Evolutionary conservation across 768 basidiomycete genomes (phyloP), one percentile per base, ranked within the genome.

Genomic region (Trametes villosa): DNA sequence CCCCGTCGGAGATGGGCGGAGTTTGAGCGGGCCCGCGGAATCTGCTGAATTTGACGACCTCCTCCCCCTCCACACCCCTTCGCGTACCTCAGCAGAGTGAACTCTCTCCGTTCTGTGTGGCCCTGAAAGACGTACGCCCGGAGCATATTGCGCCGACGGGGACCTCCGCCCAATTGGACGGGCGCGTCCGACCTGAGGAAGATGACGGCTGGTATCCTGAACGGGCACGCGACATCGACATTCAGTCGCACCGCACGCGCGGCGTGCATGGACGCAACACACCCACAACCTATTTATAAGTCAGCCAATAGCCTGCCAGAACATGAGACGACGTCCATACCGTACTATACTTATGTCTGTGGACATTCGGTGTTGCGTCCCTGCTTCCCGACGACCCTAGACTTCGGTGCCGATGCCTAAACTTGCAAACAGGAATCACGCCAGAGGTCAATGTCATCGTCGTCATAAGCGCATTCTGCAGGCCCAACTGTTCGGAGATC

Each of bases 11-110:
- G 50, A 51, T 51, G n/a, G 24, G 33, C 50, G 50, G 50, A 36
- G 34, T 51, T 51, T 51, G 50, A 51, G 50, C 50, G 50, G 50
- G 33, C 22, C 50, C 34, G 33, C 50, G 50, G 50, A 51, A 20
- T 51, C 48, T 50, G 13, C 33, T 34, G 7, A 7, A 7, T 34
- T 34, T 4, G 36, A 38, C 36, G 36, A 38, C 36, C 13, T 17
- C 7, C 13, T 15, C 15, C 36, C 4, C 36, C 36, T 6, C 13
- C 36, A 9, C 13, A 18, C 13, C 7, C 36, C 4, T 38, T 7
- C n/a, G n/a, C n/a, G 36, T 34, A 38, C 36, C 13, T 38, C 36
- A 38, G 15, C 13, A 7, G 36, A 38, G 18, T 17, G 36, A 17
- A 38, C 36, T 15, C 4, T 6, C 5, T 38, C 36, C 36, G n/a